Evolutionary conservation across 1,284 basidiomycete species (phyloP).

Genomic region (Papiliotrema nemorosa): DNA sequence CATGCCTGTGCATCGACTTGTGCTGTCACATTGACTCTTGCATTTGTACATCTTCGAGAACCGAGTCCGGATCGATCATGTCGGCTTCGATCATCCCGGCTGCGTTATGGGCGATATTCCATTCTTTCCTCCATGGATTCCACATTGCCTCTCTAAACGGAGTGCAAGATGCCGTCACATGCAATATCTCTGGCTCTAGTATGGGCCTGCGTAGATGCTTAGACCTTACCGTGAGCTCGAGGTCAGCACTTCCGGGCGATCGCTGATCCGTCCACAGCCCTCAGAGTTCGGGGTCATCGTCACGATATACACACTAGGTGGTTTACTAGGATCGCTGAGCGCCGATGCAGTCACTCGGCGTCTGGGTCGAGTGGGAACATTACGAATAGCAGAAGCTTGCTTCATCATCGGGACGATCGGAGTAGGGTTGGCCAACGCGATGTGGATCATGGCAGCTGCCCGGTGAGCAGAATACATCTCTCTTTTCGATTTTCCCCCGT

Average conservation of each 20-base stretch:
- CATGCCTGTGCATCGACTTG: no score
- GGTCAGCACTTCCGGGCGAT: neutral
- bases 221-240: neutral
- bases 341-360: constrained; percentile 13
- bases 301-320: constrained; percentile 49
- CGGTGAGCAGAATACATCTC: constrained; percentile 19
- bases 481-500: neutral
- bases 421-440: constrained; percentile 13
- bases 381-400: constrained; percentile 10
- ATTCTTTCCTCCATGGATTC: constrained; percentile 27
- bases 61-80: no score
- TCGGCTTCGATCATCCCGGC: no score
- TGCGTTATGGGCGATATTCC: constrained; percentile 20
- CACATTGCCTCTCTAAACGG: constrained; percentile 34
- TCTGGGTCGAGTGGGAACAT: constrained; percentile 13
- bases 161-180: constrained; percentile 22
- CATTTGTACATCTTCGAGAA: no score
- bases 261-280: constrained; percentile 8
- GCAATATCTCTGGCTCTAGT: constrained; percentile 4
- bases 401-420: constrained; percentile 10
- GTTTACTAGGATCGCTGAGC: constrained; percentile 36
- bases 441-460: constrained; percentile 14
- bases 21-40: no score
- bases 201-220: neutral
- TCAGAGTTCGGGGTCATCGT: constrained; percentile 43